Conservation (phyloP, 2,329 filamentous ascomycete species). For the Dryadomyces quercivorus region DNA sequence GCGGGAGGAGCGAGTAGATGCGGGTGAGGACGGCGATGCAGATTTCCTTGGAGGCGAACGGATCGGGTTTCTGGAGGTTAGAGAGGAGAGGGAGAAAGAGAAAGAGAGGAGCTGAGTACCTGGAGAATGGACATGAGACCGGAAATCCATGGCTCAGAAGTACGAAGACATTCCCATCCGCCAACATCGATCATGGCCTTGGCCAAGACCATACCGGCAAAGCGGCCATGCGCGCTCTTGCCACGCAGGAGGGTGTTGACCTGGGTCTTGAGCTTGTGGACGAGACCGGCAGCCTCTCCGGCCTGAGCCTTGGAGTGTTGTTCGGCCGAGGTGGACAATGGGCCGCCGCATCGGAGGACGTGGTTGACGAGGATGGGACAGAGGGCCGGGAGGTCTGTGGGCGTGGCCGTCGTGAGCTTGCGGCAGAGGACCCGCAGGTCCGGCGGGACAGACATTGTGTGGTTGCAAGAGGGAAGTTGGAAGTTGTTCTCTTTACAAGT, state of each 20-base stretch:
- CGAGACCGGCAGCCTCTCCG: slow-evolving; percentile 54
- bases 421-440: slow-evolving; percentile 55
- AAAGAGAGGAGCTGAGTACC: slow-evolving; percentile 26
- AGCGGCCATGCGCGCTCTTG: slow-evolving; percentile 60
- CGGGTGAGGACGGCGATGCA: slow-evolving; percentile 65
- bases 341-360: slow-evolving; percentile 40
- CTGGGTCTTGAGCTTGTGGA: slow-evolving; percentile 73
- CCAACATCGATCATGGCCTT: slow-evolving; percentile 75
- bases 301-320: slow-evolving; percentile 46
- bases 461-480: not conserved
- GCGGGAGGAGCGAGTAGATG: slow-evolving; percentile 73
- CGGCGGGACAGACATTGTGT: slow-evolving; percentile 29
- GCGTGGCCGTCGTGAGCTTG: slow-evolving; percentile 57
- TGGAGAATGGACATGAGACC: slow-evolving; percentile 64
- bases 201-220: slow-evolving; percentile 64
- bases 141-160: slow-evolving; percentile 62
- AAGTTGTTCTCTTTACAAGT: too few relatives aligned
- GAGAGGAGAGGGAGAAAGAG: not conserved
- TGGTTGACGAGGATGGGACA: slow-evolving; percentile 56
- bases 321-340: slow-evolving; percentile 50
- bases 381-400: slow-evolving; percentile 61
- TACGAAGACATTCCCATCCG: slow-evolving; percentile 69
- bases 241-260: slow-evolving; percentile 69
- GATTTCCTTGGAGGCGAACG: slow-evolving; percentile 61
- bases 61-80: slow-evolving; percentile 56